A percentile compares a stretch with the other conserved stretches of the same genome.
phyloP scores from a whole-genome alignment of 805 yeast species.

The Lipomyces kockii region DNA sequence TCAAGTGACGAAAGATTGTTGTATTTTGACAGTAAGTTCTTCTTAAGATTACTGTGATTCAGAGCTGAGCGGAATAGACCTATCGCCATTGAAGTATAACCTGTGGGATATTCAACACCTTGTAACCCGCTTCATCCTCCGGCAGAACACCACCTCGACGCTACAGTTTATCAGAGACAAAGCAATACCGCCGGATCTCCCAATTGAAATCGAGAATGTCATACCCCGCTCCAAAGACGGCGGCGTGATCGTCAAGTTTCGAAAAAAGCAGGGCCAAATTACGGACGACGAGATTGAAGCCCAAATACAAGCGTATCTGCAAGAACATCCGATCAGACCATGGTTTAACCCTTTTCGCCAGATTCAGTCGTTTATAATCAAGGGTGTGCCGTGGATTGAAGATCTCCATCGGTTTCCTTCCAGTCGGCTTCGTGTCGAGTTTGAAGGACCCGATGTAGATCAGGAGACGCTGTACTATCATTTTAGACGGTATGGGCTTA shows the following conservation, averaged over 20 bases:
- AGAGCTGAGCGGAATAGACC: slow-evolving; percentile 12
- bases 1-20: slow-evolving; percentile 34
- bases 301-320: slow-evolving; percentile 52
- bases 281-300: slow-evolving; percentile 59
- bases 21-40: slow-evolving; percentile 35
- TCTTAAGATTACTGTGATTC: neutral
- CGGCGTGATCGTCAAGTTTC: slow-evolving; percentile 86
- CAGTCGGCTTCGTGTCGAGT: slow-evolving; percentile 62
- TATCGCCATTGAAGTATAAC: slow-evolving; percentile 27
- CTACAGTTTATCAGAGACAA: slow-evolving; percentile 29
- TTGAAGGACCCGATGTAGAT: slow-evolving; percentile 72
- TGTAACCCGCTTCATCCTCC: slow-evolving; percentile 11
- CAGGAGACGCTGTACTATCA: slow-evolving; percentile 82
- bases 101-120: slow-evolving; percentile 34
- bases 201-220: slow-evolving; percentile 58
- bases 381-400: slow-evolving; percentile 96
- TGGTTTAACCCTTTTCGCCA: slow-evolving; percentile 52
- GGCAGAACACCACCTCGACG: slow-evolving; percentile 18
- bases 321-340: slow-evolving; percentile 37
- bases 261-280: slow-evolving; percentile 56
- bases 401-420: slow-evolving; percentile 82
- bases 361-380: slow-evolving; percentile 71
- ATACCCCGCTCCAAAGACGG: slow-evolving; percentile 83
- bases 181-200: slow-evolving; percentile 39
- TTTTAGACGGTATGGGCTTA: slow-evolving; percentile 85